Evolutionary conservation across 169 alveolate species (phyloP), one percentile per base, ranked within the genome.

Genomic region (Plasmodium knowlesi): DNA sequence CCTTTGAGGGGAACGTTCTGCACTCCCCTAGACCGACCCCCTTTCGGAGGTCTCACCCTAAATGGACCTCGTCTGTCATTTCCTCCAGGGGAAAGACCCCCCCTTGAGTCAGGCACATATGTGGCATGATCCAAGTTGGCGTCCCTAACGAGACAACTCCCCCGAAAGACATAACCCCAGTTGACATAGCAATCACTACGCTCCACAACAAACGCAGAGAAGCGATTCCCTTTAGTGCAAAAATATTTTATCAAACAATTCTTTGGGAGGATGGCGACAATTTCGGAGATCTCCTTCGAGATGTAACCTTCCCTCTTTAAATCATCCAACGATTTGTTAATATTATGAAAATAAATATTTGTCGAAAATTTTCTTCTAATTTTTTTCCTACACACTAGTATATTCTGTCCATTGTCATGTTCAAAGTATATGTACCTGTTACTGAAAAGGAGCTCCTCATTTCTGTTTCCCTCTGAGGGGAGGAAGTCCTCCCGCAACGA

Each of bases 311-410:
- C 82, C 61, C 80, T 76, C 67, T 53, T 86, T 43, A 86, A 70
- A 14, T 74, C 74, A 54, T 86, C n/a, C 5, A 86, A 19, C 25
- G 93, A 86, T 4, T 86, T 86, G 43, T 86, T 74, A 50, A 25
- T 6, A n/a, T 30, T 28, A 57, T 28, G 76, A 43, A 71, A 71
- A 5, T 2, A n/a, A 6, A 1, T 8, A 19, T 43, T 76, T 6
- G 54, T 10, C 16, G 25, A 14, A 53, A 32, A 25, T 50, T 39
- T 74, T 25, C 93, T 86, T 41, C 76, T 86, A 32, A 86, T 54
- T 37, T 57, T 86, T 76, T 86, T 86, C 19, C 93, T 53, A 50
- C 93, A 86, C 76, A 86, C 81, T 78, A 86, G 67, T 37, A 86
- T 19, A 86, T 39, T 34, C 25, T 86, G 53, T 1, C 76, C 86